Evolutionary conservation across 495 filamentous ascomycete species (phyloP), one percentile per base, ranked within the genome.

Genomic region (Penicillium paxilli): DNA sequence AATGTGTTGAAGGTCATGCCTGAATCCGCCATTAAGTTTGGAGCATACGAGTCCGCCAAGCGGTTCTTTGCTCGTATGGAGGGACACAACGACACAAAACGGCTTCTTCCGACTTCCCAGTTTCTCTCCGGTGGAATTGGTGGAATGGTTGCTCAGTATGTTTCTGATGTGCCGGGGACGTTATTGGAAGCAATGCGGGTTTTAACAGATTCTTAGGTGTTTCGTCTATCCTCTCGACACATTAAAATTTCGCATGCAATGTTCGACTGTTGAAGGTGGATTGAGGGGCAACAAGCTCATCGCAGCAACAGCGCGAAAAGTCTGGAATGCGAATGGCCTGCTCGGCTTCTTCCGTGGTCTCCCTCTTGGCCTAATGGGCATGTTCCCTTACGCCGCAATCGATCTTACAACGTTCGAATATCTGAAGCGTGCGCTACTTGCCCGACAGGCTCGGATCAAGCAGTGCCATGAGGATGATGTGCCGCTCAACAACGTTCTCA

Each of bases 1-100:
- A 98, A 98, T 63, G 93, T 98, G 9, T 63, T 97, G 58, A 98
- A 98, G 71, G 91, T 98, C 44, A 93, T 98, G 87, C 94, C 94
- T 6, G 94, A 98, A 70, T 96, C 93, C 5, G 94, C 94, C 28
- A 96, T 98, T 61, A 94, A 87, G 55, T 98, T 98, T 71, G 94
- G 94, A 47, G 93, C 91, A 6, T 98, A 97, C 62, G 94, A 90
- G 83, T 91, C 89, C 26, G 85, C 92, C 9, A 98, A 98, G 79
- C 86, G 91, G 44, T 83, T 87, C 9, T 83, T 98, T 48, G 91
- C 94, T 11, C 82, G 82, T 37, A 66, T 96, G 46, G 95, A 98
- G 79, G 94, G 94, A 21, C 92, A 96, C 64, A 77, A 84, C 60
- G 90, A 98, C 68, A 82, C 90, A 2, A 84, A 84, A 41, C 77